phyloP scores from a whole-genome alignment of 768 basidiomycete species.

The Leccinellum luteum region DNA sequence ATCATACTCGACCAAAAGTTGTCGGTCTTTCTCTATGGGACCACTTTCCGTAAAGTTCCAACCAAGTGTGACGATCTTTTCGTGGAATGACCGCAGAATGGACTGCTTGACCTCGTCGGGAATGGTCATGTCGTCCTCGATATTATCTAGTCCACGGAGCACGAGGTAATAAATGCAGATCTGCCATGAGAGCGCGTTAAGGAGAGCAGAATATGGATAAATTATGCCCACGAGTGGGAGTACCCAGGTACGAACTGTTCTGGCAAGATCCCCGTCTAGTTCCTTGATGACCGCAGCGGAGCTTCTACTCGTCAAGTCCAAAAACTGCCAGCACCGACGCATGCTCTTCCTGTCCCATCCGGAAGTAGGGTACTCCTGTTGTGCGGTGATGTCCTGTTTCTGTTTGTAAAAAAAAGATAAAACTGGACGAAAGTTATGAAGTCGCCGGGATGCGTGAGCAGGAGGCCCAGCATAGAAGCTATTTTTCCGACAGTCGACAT shows the following conservation, averaged over 20 bases:
- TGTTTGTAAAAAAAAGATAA: slow-evolving; percentile 76
- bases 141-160: slow-evolving; percentile 88
- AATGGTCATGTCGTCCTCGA: slow-evolving; percentile 98
- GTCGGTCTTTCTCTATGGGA: slow-evolving; percentile 84
- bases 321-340: slow-evolving; percentile 85
- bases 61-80: slow-evolving; percentile 73
- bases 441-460: slow-evolving; percentile 79
- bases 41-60: slow-evolving; percentile 85
- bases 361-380: slow-evolving; percentile 71
- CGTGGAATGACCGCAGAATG: slow-evolving; percentile 77
- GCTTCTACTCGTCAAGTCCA: slow-evolving; percentile 86
- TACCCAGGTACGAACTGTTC: slow-evolving; percentile 68
- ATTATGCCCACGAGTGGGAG: not conserved
- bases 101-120: slow-evolving; percentile 84
- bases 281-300: slow-evolving; percentile 95
- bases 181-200: slow-evolving; percentile 38
- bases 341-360: slow-evolving; percentile 87
- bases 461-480: slow-evolving; percentile 57
- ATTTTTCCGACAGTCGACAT: slow-evolving; percentile 59
- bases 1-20: slow-evolving; percentile 81
- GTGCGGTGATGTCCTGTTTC: slow-evolving; percentile 76
- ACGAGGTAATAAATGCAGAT: slow-evolving; percentile 95
- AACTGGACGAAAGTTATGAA: slow-evolving; percentile 82
- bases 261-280: slow-evolving; percentile 89
- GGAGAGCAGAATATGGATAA: not conserved